Percentiles rank a stretch among this genome's conserved stretches.
These are phyloP conservation scores for Suhomyces ambrosiae DNA, from an alignment of 1,139 yeast genomes.

Conservation along the genomic window DNA sequence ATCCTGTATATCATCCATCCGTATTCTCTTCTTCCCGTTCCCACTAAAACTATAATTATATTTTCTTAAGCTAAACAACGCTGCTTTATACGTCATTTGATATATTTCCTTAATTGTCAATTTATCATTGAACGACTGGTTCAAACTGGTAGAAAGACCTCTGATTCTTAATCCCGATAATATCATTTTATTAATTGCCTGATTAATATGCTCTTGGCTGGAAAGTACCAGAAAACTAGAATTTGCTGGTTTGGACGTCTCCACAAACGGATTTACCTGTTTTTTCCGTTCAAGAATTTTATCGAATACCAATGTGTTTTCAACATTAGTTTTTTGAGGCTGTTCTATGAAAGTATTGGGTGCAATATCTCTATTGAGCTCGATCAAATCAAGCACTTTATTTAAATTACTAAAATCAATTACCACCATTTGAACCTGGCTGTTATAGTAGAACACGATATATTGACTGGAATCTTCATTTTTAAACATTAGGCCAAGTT, in stretches of 20 bases:
- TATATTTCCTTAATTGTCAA: slow-evolving; percentile 44
- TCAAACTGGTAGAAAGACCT: slow-evolving; percentile 36
- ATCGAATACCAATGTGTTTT: slow-evolving; percentile 33
- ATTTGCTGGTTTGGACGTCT: slow-evolving; percentile 12
- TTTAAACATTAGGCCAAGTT: slow-evolving; percentile 18
- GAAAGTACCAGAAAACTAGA: slow-evolving; percentile 24
- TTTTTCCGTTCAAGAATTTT: slow-evolving; percentile 37
- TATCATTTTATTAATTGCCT: slow-evolving; percentile 38
- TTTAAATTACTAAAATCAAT: slow-evolving; percentile 18
- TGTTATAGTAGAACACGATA: slow-evolving; percentile 16
- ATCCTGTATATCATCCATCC: slow-evolving; percentile 37
- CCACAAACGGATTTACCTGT: slow-evolving; percentile 18
- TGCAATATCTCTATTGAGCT: neutral
- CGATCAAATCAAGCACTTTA: slow-evolving; percentile 8
- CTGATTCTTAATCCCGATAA: slow-evolving; percentile 47
- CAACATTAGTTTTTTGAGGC: slow-evolving; percentile 4
- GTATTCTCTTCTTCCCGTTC: slow-evolving; percentile 5
- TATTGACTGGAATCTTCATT: slow-evolving; percentile 8
- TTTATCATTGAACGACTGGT: slow-evolving; percentile 32
- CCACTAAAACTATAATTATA: slow-evolving; percentile 30
- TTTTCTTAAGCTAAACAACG: slow-evolving; percentile 44
- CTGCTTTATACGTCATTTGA: slow-evolving; percentile 45
- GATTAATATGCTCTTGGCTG: slow-evolving; percentile 36
- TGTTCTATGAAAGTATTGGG: slow-evolving; percentile 11
- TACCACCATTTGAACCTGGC: slow-evolving; percentile 13